Base-by-base conservation (phyloP, 257 asterid genomes). In the Thymus quinquecostatus region DNA sequence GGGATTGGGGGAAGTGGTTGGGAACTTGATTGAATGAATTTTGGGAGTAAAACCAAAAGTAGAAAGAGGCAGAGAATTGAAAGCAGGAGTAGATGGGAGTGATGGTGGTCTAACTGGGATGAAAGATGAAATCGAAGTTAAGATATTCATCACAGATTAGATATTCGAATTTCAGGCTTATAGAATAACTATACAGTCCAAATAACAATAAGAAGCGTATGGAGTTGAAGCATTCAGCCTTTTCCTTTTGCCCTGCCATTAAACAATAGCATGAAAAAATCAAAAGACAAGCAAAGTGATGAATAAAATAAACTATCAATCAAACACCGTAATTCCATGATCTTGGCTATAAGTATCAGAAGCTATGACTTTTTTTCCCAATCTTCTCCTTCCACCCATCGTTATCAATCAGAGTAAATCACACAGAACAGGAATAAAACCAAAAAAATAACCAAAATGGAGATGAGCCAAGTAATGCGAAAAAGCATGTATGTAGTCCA, bases 41-140 rank as follows among this genome's bases (percentile, higher is more conserved):
- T 48, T 73, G 14, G 6, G 76, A 59, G 5, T 60, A 44, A 29
- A 11, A 71, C 38, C 55, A 71, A 71, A 62, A 63, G 57, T 43
- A 64, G 43, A 50, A 34, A 34, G 38, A 44, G 48, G 75, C 5
- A 34, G 82, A 4, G 33, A 29, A 8, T n/a, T 56, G 14, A 60
- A 70, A 45, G 60, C 33, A n/a, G 62, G 43, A 11, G 77, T 62
- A 3, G 74, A 61, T 74, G 51, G 51, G 60, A 55, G 78, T 21
- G 74, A 70, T 43, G 77, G 64, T 38, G 83, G 78, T 27, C 68
- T 67, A 50, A 75, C 49, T 30, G 78, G 79, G 60, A 75, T 71
- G 74, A 66, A 79, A 56, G 80, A 79, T 27, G 82, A 62, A 54
- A 79, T 55, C 27, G 83, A 75, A 58, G 69, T 73, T 68, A 83